Base-by-base conservation (phyloP, 2,329 filamentous ascomycete species). In the Aspergillus niger region DNA sequence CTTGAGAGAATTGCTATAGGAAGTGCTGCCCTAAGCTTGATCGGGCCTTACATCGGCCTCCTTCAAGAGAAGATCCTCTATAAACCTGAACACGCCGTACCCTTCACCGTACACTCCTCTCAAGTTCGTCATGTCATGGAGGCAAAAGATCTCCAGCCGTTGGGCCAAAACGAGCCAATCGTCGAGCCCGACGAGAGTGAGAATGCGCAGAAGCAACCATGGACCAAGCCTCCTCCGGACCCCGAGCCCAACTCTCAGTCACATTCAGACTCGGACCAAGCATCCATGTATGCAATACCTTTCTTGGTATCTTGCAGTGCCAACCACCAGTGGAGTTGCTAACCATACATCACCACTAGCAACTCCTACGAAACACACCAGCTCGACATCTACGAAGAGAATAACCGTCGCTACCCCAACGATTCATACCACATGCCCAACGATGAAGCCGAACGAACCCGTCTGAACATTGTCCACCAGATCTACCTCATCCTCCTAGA, bases 351-450 rank as follows among this genome's bases (percentile, higher is more conserved):
- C 55, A 22, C 52, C 47, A 24, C 76, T 10, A 77, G 75, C 47
- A 72, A 68, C 57, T 78, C 75, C 13, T 67, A 71, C 60, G 69
- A 70, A 28, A 69, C 72, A 44, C 63, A 70, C 51, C 66, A 66
- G 63, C 77, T 89, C 32, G 82, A 86, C 69, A 83, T 84, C 64
- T 78, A 85, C 57, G 77, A 83, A 62, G 86, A 89, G 63, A 83
- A 89, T 73, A 85, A 82, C 47, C 84, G 87, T 22, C 81, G 75
- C 26, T 83, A 88, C 65, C 88, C 86, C 69, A 87, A 87, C 68
- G 79, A 83, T 36, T 80, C 81, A 36, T 89, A 89, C 68, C 86
- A 81, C 71, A 87, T 89, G 81, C 87, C 87, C 13, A 89, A 88
- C 71, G 87, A 89, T 67, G 84, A 88, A 49, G 75, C 81, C 49